A percentile compares a stretch with the other conserved stretches of the same genome.
phyloP scores from a whole-genome alignment of 805 yeast genomes.

The Kodamaea jinghongensis region DNA sequence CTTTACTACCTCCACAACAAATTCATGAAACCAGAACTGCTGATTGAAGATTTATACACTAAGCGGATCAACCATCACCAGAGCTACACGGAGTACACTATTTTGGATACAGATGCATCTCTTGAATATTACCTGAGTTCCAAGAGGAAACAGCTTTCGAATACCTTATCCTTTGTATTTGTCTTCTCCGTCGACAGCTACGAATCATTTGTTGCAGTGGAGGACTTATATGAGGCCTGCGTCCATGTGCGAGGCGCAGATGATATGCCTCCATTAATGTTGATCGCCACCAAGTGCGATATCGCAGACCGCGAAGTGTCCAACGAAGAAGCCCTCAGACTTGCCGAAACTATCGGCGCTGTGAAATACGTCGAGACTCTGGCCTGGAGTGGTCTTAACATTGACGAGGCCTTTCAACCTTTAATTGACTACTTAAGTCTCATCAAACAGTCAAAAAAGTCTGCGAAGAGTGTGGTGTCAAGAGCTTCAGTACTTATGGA shows the following conservation, averaged over 20 bases:
- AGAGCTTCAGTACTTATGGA: background rate
- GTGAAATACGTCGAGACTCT: conserved; percentile 29
- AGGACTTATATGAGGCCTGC: conserved; percentile 27
- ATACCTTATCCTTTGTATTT: conserved; percentile 29
- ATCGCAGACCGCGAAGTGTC: conserved; percentile 24
- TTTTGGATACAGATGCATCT: conserved; percentile 28
- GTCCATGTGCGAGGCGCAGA: conserved; percentile 17
- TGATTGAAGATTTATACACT: conserved; percentile 26
- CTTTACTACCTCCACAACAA: conserved; percentile 21
- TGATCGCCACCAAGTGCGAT: conserved; percentile 33
- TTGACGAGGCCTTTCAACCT: conserved; percentile 30
- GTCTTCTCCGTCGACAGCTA: conserved; percentile 28
- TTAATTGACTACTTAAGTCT: conserved; percentile 16
- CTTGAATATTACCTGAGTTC: conserved; percentile 27
- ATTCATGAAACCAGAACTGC: conserved; percentile 19
- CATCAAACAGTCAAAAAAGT: conserved; percentile 4
- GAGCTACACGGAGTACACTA: conserved; percentile 26
- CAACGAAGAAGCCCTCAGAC: conserved; percentile 26
- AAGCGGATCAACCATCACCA: conserved; percentile 15
- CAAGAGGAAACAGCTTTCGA: conserved; percentile 25
- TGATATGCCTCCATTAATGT: conserved; percentile 27
- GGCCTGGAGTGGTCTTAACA: conserved; percentile 16
- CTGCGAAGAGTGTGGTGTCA: conserved; percentile 8
- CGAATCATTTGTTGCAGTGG: conserved; percentile 27
- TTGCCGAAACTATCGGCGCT: conserved; percentile 27